Evolutionary conservation across 2,329 filamentous ascomycete species (phyloP).

Genomic region (Diaporthe citri): DNA sequence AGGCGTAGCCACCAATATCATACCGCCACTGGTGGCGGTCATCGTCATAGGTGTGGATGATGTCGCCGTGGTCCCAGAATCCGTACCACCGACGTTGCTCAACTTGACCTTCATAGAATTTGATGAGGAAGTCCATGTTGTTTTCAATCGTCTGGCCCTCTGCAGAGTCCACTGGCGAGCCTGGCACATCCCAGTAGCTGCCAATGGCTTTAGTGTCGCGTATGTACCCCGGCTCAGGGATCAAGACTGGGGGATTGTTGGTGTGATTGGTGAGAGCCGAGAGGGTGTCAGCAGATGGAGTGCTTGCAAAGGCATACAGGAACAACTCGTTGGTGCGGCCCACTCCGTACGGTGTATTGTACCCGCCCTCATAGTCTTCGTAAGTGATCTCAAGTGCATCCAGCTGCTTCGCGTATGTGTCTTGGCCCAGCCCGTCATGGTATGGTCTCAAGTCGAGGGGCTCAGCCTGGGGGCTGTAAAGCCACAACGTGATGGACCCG

Average conservation of each 20-base stretch:
- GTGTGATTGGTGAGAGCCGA: slow-evolving; percentile 58
- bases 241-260: slow-evolving; percentile 65
- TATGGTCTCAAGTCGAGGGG: slow-evolving; percentile 4
- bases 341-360: slow-evolving; percentile 69
- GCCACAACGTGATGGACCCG: slow-evolving; percentile 63
- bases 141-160: slow-evolving; percentile 58
- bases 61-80: slow-evolving; percentile 72
- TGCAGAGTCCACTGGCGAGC: slow-evolving; percentile 50
- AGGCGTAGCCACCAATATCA: slow-evolving; percentile 73
- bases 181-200: slow-evolving; percentile 61
- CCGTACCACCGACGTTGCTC: slow-evolving; percentile 73
- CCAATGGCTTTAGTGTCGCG: slow-evolving; percentile 65
- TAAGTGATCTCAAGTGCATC: slow-evolving; percentile 74
- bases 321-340: slow-evolving; percentile 69
- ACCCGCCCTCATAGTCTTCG: slow-evolving; percentile 70
- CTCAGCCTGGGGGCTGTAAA: slow-evolving; percentile 6
- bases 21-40: slow-evolving; percentile 73
- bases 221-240: slow-evolving; percentile 62
- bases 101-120: slow-evolving; percentile 68
- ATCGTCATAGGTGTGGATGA: slow-evolving; percentile 72
- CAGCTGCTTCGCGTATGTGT: slow-evolving; percentile 68
- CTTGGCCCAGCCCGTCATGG: slow-evolving; percentile 66
- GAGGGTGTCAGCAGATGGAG: slow-evolving; percentile 62
- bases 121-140: slow-evolving; percentile 67
- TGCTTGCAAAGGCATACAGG: slow-evolving; percentile 64